A percentile compares a stretch with the other conserved stretches of the same genome.
Conservation (phyloP, 169 alveolate species). For the Plasmodium falciparum region DNA sequence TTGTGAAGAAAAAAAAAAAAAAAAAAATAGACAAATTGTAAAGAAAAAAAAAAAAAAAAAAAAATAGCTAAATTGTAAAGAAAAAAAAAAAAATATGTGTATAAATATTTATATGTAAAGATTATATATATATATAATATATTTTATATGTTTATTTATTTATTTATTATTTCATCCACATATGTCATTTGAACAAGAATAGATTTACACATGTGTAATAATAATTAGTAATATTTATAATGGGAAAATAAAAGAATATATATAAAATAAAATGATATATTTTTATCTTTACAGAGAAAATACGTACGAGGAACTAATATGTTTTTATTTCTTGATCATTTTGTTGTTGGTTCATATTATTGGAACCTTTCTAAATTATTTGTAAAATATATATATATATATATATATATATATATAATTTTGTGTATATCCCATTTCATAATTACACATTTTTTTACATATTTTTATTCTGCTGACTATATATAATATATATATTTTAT, state of each 20-base stretch:
- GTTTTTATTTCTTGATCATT: slow-evolving; percentile 34
- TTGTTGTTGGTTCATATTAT: slow-evolving; percentile 25
- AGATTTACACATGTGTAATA: too few species aligned
- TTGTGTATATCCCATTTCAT: background rate
- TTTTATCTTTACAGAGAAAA: slow-evolving; percentile 1
- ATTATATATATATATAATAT: too few species aligned
- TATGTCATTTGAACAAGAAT: too few species aligned
- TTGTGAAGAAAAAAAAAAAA: too few species aligned
- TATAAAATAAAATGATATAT: background rate
- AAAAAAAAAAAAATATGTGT: background rate
- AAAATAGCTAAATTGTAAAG: background rate
- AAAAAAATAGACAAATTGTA: background rate
- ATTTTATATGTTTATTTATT: too few species aligned
- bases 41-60: slow-evolving; percentile 1
- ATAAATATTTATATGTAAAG: too few species aligned
- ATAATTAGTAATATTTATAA: background rate
- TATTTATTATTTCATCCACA: too few species aligned
- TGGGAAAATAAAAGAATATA: background rate
- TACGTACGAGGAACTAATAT: slow-evolving; percentile 10
- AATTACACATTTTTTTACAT: background rate
- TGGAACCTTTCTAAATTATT: slow-evolving; percentile 47
- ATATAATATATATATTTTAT: background rate
- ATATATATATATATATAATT: background rate
- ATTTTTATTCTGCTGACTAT: background rate
- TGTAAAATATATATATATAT: slow-evolving; percentile 28